Percentiles rank a stretch among this genome's conserved stretches.
phyloP scores from a whole-genome alignment of 2,329 filamentous ascomycete species.

The Verticillium alfalfae region DNA sequence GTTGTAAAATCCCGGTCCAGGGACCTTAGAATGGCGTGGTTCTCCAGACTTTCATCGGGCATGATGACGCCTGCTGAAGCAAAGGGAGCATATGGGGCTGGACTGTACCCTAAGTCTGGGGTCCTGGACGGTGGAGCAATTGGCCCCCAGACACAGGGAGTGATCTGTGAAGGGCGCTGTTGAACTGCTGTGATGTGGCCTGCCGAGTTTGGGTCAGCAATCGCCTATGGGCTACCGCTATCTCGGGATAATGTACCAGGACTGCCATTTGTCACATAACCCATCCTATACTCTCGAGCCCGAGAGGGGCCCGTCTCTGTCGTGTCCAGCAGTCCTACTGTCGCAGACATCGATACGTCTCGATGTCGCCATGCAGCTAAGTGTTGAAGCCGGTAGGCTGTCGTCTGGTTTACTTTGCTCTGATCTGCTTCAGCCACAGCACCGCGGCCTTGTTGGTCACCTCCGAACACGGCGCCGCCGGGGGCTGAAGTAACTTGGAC shows the following conservation, averaged over 20 bases:
- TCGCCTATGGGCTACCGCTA: background rate
- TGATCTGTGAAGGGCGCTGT: conserved; percentile 4
- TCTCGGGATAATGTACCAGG: background rate
- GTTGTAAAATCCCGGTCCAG: background rate
- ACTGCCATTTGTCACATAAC: background rate
- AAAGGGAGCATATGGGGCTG: background rate
- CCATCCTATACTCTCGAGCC: background rate
- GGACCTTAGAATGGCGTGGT: background rate
- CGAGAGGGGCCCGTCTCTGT: background rate
- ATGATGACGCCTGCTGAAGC: background rate
- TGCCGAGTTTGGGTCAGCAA: background rate
- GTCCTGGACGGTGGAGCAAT: conserved; percentile 19
- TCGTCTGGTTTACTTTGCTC: background rate
- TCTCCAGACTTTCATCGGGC: background rate
- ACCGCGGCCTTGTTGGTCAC: background rate
- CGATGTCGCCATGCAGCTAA: background rate
- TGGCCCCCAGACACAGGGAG: conserved; percentile 20
- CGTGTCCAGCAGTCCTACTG: background rate
- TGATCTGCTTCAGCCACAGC: background rate
- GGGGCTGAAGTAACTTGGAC: background rate
- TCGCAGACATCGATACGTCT: background rate
- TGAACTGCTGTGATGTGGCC: background rate
- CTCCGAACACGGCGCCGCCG: background rate
- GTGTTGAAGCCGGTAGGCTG: background rate
- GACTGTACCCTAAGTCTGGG: background rate